Base-by-base conservation (phyloP, 495 filamentous ascomycete species). In the Trichoderma reesei region DNA sequence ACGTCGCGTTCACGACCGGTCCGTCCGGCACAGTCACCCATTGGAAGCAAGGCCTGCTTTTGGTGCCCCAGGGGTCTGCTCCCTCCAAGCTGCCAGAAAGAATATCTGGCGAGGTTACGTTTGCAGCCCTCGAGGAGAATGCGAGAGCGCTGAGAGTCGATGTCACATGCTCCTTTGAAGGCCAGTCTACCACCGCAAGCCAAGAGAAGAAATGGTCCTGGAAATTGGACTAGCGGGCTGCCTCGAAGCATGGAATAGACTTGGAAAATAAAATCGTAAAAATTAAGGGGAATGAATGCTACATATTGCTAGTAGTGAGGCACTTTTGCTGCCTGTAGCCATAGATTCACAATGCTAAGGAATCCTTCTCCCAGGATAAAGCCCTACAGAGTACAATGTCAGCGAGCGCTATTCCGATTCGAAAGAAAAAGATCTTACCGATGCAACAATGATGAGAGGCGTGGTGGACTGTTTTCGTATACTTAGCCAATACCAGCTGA, bases 361-460 rank as follows among this genome's bases (percentile, higher is more conserved):
- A 98, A 84, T 0, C 95, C 95, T 73, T 99, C 95, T 7, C 95
- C 95, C 26, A 99, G 75, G 67, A 99, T 96, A 63, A 98, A 83
- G 3, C 95, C 91, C 75, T 83, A 34, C 39, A 38, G 1, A 26
- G 26, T 66, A 18, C n/a, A 33, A 64, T 14, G 70, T 59, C 20
- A 41, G 41, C 59, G 34, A 34, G 51, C 39, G 33, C 38, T 42
- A 37, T 14, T 38, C 18, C 9, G n/a, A 26, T 64, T 38, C 62
- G 14, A 44, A 56, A 37, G 18, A 10, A 54, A 16, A 63, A 48
- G 38, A 20, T 71, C 78, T 73, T 66, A 81, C 83, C 65, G 82
- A 86, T 41, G 83, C 83, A 39, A 85, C 62, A 48, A 85, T 73
- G 62, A 85, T 80, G 65, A 86, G 73, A n/a, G 77, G 74, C 5